These are phyloP conservation scores for Vaccinium myrtillus DNA, from an alignment of 148 eudicot genomes.

Conservation along the genomic window DNA sequence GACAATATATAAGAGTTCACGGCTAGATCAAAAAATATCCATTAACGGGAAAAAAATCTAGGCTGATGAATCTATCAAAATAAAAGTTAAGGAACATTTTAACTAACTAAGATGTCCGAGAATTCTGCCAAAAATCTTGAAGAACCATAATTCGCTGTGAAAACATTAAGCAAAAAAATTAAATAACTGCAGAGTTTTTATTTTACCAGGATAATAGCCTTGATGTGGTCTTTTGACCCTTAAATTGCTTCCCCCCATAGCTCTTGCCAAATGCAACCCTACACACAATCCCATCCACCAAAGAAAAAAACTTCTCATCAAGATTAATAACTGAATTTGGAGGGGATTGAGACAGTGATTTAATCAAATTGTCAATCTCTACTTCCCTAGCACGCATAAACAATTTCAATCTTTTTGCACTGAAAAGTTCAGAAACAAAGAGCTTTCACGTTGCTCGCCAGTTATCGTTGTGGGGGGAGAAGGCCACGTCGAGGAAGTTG, in stretches of 20 bases:
- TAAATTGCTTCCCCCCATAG: background rate
- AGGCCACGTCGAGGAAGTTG: conserved; percentile 10
- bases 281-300: background rate
- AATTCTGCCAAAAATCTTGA: background rate
- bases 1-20: no score
- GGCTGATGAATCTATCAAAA: no score
- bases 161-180: background rate
- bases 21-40: no score
- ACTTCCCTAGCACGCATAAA: background rate
- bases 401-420: background rate
- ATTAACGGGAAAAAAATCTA: no score
- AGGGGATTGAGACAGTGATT: background rate
- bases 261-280: conserved; percentile 2
- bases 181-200: background rate
- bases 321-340: background rate
- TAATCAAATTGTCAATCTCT: background rate
- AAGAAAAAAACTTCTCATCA: background rate
- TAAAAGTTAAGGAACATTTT: no score
- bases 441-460: background rate
- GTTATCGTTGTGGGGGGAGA: background rate
- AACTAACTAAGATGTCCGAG: background rate
- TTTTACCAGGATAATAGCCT: conserved; percentile 13
- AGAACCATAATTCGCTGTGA: background rate
- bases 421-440: background rate
- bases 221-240: conserved; percentile 4